These are phyloP conservation scores for Themeda triandra DNA, from an alignment of 176 grass and related monocot species.

Conservation along the genomic window DNA sequence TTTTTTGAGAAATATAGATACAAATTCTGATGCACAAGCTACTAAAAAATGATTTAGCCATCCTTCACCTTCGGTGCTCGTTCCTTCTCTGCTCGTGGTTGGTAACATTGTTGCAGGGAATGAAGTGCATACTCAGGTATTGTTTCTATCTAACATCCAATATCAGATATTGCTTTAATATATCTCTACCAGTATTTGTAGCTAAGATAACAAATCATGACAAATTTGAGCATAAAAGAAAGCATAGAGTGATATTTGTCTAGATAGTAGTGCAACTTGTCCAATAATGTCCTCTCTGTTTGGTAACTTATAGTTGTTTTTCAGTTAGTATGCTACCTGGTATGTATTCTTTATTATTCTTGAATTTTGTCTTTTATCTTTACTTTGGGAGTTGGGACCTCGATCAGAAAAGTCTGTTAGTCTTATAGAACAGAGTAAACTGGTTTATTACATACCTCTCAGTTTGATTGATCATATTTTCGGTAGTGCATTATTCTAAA, in stretches of 20 bases:
- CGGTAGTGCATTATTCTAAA: neutral
- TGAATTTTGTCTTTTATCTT: neutral
- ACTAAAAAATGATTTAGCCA: slow-evolving; percentile 33
- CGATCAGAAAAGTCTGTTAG: neutral
- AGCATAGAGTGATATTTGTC: neutral
- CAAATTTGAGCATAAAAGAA: neutral
- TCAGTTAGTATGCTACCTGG: neutral
- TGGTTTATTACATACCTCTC: neutral
- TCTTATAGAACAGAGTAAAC: neutral
- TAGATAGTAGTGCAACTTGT: neutral
- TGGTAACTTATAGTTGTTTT: neutral
- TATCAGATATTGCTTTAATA: neutral
- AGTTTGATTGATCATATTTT: neutral
- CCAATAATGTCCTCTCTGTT: neutral
- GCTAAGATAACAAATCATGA: neutral
- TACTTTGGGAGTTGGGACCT: neutral
- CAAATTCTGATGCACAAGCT: neutral
- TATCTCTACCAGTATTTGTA: neutral
- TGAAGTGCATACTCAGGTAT: slow-evolving; percentile 71
- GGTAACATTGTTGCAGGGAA: slow-evolving; percentile 58
- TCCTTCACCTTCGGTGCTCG: slow-evolving; percentile 45
- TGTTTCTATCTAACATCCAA: neutral
- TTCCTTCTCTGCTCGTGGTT: slow-evolving; percentile 48
- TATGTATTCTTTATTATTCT: neutral
- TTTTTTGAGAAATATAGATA: neutral